Percentiles rank a stretch among this genome's conserved stretches.
phyloP scores from a whole-genome alignment of 2,329 filamentous ascomycete species.

The Alternaria brassicicola region DNA sequence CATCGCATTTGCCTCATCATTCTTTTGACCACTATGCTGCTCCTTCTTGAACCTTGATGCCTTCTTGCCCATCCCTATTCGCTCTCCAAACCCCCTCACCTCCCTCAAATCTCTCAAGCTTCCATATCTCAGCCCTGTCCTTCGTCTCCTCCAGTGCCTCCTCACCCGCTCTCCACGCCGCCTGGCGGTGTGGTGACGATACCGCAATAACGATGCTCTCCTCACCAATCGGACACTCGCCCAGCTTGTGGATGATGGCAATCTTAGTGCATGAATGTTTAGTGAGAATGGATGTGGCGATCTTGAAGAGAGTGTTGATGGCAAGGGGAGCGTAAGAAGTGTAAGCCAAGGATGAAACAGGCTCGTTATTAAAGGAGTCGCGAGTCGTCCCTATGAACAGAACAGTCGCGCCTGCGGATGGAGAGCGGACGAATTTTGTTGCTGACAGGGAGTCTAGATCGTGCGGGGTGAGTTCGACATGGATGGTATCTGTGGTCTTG shows the following conservation, averaged over 20 bases:
- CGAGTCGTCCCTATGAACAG: conserved; percentile 69
- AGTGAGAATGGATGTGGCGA: conserved; percentile 62
- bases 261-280: conserved; percentile 74
- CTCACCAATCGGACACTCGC: conserved; percentile 85
- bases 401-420: conserved; percentile 40
- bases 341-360: conserved; percentile 78
- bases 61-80: conserved; percentile 75
- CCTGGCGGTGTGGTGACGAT: conserved; percentile 79
- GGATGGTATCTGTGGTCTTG: conserved; percentile 54
- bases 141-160: conserved; percentile 89
- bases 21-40: background rate
- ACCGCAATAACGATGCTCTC: conserved; percentile 92
- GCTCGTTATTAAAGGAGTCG: conserved; percentile 72
- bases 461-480: conserved; percentile 71
- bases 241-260: conserved; percentile 82
- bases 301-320: conserved; percentile 69
- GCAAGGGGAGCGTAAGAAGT: conserved; percentile 74
- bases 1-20: background rate
- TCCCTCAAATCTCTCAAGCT: conserved; percentile 83
- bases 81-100: conserved; percentile 84
- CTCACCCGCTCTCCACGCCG: conserved; percentile 87
- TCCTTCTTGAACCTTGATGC: conserved; percentile 53
- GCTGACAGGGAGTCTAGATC: conserved; percentile 63
- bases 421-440: conserved; percentile 71
- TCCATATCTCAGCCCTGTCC: conserved; percentile 91